Evolutionary conservation across 306 rosid species (phyloP), one percentile per base, ranked within the genome.

Genomic region (Dalbergia cochinchinensis): DNA sequence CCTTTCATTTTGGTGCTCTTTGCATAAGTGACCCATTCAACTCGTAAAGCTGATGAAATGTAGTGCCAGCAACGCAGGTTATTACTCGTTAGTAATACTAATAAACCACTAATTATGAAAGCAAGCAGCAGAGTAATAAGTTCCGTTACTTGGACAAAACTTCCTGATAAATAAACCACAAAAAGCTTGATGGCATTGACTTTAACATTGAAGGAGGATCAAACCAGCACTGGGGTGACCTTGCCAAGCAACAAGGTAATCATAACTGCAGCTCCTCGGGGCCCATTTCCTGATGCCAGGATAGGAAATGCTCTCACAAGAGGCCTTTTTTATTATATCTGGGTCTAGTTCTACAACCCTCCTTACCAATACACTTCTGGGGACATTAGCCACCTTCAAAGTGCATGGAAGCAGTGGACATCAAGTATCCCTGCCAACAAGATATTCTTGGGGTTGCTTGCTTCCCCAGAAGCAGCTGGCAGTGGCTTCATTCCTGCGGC

Each of bases 211-310:
- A 65, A 65, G 74, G 54, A 65, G 73, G 54, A 65, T 53, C 74
- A 59, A 14, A 53, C 73, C 74, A 65, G 6, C 35, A 20, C 15
- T 74, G 78, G 39, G 78, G 69, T 19, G 57, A 22, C 44, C 66
- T 73, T 19, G 41, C 57, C 13, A 12, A 5, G 19, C 58, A 73
- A 73, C 5, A 22, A 22, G 0, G 47, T 39, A 6, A 31, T 34
- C 71, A 45, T 79, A 47, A 70, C 77, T 7, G 83, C 83, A 33
- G 83, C 83, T 19, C 83, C 83, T 31, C 82, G 58, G 10, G 69
- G 82, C 15, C 82, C 82, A 69, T 78, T 69, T 8, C 82, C 82
- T 59, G 82, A 78, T 78, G 39, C 73, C 35, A 37, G 66, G 77
- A 72, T 37, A 57, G 77, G 35, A 57, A 72, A 73, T 3, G 66